Conservation (phyloP, 2,329 filamentous ascomycete genomes). For the Colletotrichum orchidophilum region DNA sequence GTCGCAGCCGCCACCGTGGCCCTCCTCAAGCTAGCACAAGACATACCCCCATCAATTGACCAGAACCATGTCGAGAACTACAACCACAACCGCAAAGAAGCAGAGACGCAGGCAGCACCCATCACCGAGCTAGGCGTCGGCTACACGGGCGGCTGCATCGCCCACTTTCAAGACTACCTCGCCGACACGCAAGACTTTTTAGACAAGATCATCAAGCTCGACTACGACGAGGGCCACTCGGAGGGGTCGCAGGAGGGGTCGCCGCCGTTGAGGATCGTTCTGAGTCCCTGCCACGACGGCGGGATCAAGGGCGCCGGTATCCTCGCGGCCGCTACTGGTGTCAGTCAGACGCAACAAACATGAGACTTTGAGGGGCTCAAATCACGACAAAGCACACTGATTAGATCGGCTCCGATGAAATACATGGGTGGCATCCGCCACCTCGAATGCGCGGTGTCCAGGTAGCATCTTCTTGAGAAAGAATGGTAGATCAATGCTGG, state of each 20-base stretch:
- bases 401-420: background rate
- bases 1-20: slow-evolving; percentile 78
- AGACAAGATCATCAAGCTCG: slow-evolving; percentile 58
- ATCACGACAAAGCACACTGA: background rate
- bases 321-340: slow-evolving; percentile 58
- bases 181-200: slow-evolving; percentile 75
- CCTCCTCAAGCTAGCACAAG: slow-evolving; percentile 73
- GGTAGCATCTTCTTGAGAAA: too few species aligned
- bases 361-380: background rate
- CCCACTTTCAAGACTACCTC: slow-evolving; percentile 80
- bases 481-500: too few species aligned
- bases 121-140: slow-evolving; percentile 73
- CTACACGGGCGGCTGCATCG: slow-evolving; percentile 83
- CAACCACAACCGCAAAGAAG: background rate
- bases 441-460: background rate
- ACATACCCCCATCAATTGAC: slow-evolving; percentile 58
- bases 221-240: slow-evolving; percentile 43
- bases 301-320: slow-evolving; percentile 71
- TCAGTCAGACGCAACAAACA: slow-evolving; percentile 37
- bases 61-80: too few species aligned
- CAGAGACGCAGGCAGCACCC: slow-evolving; percentile 34
- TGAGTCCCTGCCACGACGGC: slow-evolving; percentile 68
- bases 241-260: slow-evolving; percentile 13
- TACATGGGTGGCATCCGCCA: background rate
- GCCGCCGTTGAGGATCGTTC: slow-evolving; percentile 53